These are phyloP conservation scores for Phoma sp. DNA, from an alignment of 2,329 filamentous ascomycete genomes.

Conservation along the genomic window DNA sequence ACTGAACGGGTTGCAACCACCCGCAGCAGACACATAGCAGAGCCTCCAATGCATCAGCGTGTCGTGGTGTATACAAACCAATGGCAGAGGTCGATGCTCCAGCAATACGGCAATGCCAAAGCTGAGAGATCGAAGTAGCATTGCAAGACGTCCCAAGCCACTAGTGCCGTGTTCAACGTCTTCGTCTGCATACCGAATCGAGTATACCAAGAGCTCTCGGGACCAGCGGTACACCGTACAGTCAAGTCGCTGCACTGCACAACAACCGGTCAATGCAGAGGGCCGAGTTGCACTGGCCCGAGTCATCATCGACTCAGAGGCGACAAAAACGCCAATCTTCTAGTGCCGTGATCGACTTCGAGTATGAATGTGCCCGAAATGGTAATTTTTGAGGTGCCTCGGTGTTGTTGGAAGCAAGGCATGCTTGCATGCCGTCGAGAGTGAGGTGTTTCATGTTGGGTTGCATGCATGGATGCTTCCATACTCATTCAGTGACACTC, in stretches of 20 bases:
- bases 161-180: conserved; percentile 35
- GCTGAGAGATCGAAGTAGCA: too few species aligned
- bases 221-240: too few species aligned
- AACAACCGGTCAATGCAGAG: conserved; percentile 1
- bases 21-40: neutral
- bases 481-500: neutral
- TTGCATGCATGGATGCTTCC: neutral
- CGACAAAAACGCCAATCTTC: conserved; percentile 24
- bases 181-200: conserved; percentile 19
- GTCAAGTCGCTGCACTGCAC: neutral
- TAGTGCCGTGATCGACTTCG: conserved; percentile 25
- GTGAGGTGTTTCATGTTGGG: conserved; percentile 2
- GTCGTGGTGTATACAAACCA: too few species aligned
- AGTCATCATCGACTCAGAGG: conserved; percentile 6
- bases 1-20: too few species aligned
- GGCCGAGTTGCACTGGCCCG: conserved; percentile 1
- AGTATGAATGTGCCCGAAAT: neutral
- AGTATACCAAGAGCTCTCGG: conserved; percentile 25
- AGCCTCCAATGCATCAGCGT: neutral
- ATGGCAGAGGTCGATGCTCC: too few species aligned
- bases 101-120: too few species aligned
- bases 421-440: neutral
- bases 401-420: neutral
- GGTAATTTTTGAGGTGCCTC: neutral
- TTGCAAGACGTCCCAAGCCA: conserved; percentile 28